Evolutionary conservation across 78 protist genomes (phyloP).

Genomic region (Dictyostelium brefeldianum): DNA sequence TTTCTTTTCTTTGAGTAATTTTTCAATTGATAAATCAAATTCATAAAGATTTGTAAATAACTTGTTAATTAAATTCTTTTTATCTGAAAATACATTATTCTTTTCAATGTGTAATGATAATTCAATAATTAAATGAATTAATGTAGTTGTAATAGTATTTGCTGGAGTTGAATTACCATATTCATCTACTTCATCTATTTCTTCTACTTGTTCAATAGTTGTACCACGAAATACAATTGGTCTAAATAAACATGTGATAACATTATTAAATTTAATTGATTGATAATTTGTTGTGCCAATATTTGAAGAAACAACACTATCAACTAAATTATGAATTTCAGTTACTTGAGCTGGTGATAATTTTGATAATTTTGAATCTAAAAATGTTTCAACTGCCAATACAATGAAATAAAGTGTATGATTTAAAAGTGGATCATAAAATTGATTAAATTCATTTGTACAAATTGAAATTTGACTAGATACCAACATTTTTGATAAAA

Average conservation of each 20-base stretch:
- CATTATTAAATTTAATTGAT: background rate
- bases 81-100: constrained; percentile 7
- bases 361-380: background rate
- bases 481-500: background rate
- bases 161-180: background rate
- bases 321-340: background rate
- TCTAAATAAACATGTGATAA: background rate
- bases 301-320: background rate
- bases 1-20: background rate
- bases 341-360: background rate
- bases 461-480: background rate
- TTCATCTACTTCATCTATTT: background rate
- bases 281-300: background rate
- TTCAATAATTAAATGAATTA: constrained; percentile 20
- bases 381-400: constrained; percentile 27
- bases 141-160: background rate
- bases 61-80: constrained; percentile 34
- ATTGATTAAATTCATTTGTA: constrained; percentile 14
- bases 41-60: constrained; percentile 24
- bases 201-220: too few species aligned
- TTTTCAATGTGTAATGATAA: constrained; percentile 21
- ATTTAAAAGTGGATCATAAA: constrained; percentile 5
- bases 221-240: background rate
- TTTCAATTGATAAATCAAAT: constrained; percentile 6
- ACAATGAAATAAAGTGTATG: constrained; percentile 32